phyloP scores from a whole-genome alignment of 805 yeast genomes.

The Saccharomyces mikatae region DNA sequence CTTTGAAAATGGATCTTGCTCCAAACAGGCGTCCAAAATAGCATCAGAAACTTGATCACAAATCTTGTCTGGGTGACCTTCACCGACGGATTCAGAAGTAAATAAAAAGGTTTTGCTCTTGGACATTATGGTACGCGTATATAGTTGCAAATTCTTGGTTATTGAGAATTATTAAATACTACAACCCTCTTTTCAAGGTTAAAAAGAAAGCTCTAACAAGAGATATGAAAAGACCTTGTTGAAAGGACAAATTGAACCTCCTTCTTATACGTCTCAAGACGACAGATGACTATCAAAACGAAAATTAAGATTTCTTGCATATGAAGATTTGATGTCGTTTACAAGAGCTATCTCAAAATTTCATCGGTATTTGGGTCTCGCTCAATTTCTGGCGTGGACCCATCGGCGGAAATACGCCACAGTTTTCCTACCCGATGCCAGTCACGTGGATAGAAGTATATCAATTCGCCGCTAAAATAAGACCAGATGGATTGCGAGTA shows the following conservation, averaged over 20 bases:
- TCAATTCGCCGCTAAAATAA: not conserved
- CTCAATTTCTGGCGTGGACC: not conserved
- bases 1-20: constrained; percentile 89
- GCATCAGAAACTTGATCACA: constrained; percentile 98
- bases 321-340: not conserved
- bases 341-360: not conserved
- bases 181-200: not conserved
- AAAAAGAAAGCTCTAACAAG: not conserved
- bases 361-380: not conserved
- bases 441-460: not conserved
- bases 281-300: not conserved
- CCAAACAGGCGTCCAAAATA: constrained; percentile 88
- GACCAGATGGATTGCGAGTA: not conserved
- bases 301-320: not conserved
- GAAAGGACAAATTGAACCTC: not conserved
- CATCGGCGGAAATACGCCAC: not conserved
- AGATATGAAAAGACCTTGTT: not conserved
- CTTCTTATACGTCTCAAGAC: not conserved
- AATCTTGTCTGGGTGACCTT: constrained; percentile 86
- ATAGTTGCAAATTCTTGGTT: not conserved
- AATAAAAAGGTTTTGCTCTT: constrained; percentile 39
- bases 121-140: not conserved
- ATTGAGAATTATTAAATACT: not conserved
- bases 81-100: constrained; percentile 83
- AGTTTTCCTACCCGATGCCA: not conserved